Base-by-base conservation (phyloP, 495 filamentous ascomycete species). In the Tuber melanosporum region DNA sequence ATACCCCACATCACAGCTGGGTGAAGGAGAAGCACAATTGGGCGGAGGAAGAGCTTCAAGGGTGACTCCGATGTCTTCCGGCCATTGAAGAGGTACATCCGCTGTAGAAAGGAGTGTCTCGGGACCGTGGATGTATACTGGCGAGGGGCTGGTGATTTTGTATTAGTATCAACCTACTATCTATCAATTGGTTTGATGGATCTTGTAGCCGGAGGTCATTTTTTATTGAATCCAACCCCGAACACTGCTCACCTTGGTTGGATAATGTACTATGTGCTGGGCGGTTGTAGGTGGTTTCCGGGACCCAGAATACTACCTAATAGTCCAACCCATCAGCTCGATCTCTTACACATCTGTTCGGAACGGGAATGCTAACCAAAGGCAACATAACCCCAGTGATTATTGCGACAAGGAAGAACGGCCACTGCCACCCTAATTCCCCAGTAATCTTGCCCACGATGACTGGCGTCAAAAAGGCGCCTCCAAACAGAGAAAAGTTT, bases 391-490 rank as follows among this genome's bases (percentile, higher is more conserved):
- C 86, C 6, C 85, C 91, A 41, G 88, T 86, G 82, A 94, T 92
- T 72, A 94, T 93, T 69, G 90, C 88, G 70, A 94, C 88, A 70
- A 93, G 87, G 75, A 91, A 92, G 79, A 94, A 94, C 0, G 89
- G 89, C 92, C 92, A 94, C 80, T 87, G 83, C 93, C 93, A 98
- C 42, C 89, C 88, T 20, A 98, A 87, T 0, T 87, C 86, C 70
- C 88, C 85, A 36, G 94, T 94, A 76, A 97, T 94, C 82, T 92
- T 94, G 46, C 94, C 94, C 17, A 94, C 93, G 15, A 95, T 84
- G 43, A 97, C 93, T 0, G 94, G 94, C 0, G 94, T 97, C 83
- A 97, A 91, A 81, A 98, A 97, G 6, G 94, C 93, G 9, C 94
- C 93, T 1, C 94, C 94, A 83, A 96, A 98, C 15, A 97, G 87